Evolutionary conservation across 352 stramenopile genomes (phyloP), one percentile per base, ranked within the genome.

Genomic region (Globisporangium apiculatum): DNA sequence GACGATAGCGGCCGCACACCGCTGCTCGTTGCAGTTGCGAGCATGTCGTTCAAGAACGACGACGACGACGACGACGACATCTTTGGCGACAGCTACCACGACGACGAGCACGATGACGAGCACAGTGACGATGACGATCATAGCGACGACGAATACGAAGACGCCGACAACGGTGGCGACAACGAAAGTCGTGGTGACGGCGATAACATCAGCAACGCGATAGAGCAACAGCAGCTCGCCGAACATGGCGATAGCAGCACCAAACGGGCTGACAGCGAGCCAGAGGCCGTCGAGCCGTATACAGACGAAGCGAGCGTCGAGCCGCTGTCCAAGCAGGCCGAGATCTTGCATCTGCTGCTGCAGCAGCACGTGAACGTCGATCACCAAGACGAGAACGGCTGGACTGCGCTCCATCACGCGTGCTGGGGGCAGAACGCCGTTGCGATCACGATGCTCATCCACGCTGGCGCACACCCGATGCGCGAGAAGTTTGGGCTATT

Each of bases 371-470:
- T 87, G 17, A 90, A 94, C 51, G 60, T 94, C 45, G 72, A 91
- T 64, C 85, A 94, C 52, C 75, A 75, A 42, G 85, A 94, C 47
- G 85, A 94, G 54, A 89, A 92, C 53, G 77, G 81, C 15, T 91
- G 85, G 83, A 93, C 85, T 10, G 83, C 83, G 43, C 64, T 94
- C 31, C 85, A 94, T 47, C 72, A 93, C 54, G 83, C 81, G 49
- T 93, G 85, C 67, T 89, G 79, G 46, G 75, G 84, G 56, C 81
- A 91, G 64, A 91, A 86, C 56, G 64, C 79, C 2, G 67, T 84
- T 11, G 81, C 83, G 4, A 81, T 91, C 35, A 76, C 73, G 38
- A 89, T 90, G 73, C 73, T 94, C 9, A 75, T 91, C 14, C 76
- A 93, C 51, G 76, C 71, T 1, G 81, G 83, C 15, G 83, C 85